Evolutionary conservation across 257 asterid genomes (phyloP), one percentile per base, ranked within the genome.

Genomic region (Capsicum rhomboideum): DNA sequence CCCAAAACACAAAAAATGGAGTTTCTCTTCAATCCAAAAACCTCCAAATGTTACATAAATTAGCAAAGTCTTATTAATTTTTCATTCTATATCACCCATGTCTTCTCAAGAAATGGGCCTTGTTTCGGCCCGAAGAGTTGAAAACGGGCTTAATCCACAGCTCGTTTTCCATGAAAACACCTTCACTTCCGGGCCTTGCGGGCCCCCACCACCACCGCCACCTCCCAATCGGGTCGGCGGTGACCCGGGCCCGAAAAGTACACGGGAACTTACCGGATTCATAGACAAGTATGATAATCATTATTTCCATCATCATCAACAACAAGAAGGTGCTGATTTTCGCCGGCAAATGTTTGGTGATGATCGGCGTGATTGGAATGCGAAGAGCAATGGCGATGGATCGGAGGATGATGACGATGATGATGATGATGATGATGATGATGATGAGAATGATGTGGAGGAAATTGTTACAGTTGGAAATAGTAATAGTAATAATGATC

Each of bases 211-310:
- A 55, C 94, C 82, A 79, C 90, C 89, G 40, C 86, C 80, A 37
- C 94, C 80, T 77, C 91, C 91, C 85, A 87, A 89, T 12, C 77
- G 87, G 79, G 21, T 87, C 74, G 75, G 16, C 2, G 90, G 87
- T 80, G 95, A 90, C 82, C 88, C 91, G 14, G 84, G 86, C 34
- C 85, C 91, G n/a, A 92, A 93, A 86, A 44, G 89, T 78, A 89
- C 98, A n/a, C 89, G 94, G 23, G 95, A 91, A 91, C 93, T 94
- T 82, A 90, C 94, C 28, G 88, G 94, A 87, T 92, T 91, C 90
- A 85, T 91, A 56, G 93, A 92, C 85, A 74, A 72, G 79, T 42
- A 72, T 14, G 91, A 90, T 88, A 92, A 83, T 85, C 89, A 80
- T 85, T 88, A 86, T 85, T 81, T 82, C 31, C 85, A 28, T 82